Percentiles rank a stretch among this genome's conserved stretches.
Evolutionary conservation across 2,329 filamentous ascomycete genomes (phyloP).

Genomic region (Calonectria pauciramosa): DNA sequence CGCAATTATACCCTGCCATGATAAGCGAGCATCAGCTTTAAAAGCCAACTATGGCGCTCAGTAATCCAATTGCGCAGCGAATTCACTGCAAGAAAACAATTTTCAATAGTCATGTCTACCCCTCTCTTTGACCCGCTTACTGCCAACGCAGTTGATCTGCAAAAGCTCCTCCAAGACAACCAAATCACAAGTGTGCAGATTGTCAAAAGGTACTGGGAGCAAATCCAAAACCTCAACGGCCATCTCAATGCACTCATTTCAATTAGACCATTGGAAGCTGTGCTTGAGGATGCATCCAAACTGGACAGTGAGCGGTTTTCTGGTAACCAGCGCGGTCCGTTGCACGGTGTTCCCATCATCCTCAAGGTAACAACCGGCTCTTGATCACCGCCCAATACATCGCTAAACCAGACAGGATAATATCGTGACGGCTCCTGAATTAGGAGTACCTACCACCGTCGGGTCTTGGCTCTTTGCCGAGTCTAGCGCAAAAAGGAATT

Average conservation of each 20-base stretch:
- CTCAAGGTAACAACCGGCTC: conserved; percentile 11
- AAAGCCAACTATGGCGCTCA: not conserved
- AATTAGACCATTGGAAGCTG: conserved; percentile 5
- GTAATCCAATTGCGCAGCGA: not conserved
- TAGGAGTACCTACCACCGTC: conserved; percentile 28
- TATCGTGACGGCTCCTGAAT: conserved; percentile 20
- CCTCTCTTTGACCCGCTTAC: not conserved
- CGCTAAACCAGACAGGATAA: conserved; percentile 12
- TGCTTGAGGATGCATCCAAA: conserved; percentile 12
- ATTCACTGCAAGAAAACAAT: not conserved
- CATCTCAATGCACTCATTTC: conserved; percentile 32
- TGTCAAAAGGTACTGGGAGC: conserved; percentile 27
- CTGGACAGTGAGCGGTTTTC: conserved; percentile 30
- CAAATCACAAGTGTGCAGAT: conserved; percentile 28
- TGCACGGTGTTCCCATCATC: conserved; percentile 38
- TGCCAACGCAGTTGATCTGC: conserved; percentile 11
- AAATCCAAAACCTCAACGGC: conserved; percentile 27
- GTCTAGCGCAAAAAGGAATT: conserved; percentile 30
- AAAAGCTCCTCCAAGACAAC: not conserved
- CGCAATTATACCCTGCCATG: not conserved
- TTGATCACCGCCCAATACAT: not conserved
- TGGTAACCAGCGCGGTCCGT: conserved; percentile 25
- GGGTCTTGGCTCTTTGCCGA: conserved; percentile 30
- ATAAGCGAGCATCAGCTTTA: not conserved
- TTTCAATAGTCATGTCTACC: not conserved